Evolutionary conservation across 495 filamentous ascomycete species (phyloP), one percentile per base, ranked within the genome.

Genomic region (Trichocladium antarcticum): DNA sequence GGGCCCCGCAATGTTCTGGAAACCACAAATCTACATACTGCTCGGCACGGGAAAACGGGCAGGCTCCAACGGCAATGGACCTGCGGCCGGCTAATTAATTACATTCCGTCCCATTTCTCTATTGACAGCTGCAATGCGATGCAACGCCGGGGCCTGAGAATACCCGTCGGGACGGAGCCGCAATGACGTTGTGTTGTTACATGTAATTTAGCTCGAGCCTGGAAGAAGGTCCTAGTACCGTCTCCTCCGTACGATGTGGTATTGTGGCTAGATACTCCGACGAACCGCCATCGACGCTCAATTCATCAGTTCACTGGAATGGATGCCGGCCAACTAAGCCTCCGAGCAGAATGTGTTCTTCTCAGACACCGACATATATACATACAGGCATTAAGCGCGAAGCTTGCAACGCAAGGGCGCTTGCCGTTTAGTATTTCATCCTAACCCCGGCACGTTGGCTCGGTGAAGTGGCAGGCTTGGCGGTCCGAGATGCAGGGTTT

Each of bases 141-240:
- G 24, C 4, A n/a, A 50, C 6, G 31, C 45, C 38, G 36, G 39
- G 27, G 29, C 6, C 31, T 22, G 22, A 41, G 48, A 50, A 50
- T 46, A 54, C 29, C 42, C 52, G 52, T 54, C 47, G 52, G 47
- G 41, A 54, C 46, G 46, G 42, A 32, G 42, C 14, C 49, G 51
- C 51, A 42, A 34, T 27, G 42, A 38, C 24, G 24, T n/a, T n/a
- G n/a, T n/a, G n/a, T n/a, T n/a, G n/a, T n/a, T n/a, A n/a, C 4
- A 27, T 8, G 24, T 8, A 8, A 27, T 27, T 15, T 4, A n/a
- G 7, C 5, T 5, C 36, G 15, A 19, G 21, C 5, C 6, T 15
- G 14, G 6, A 7, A 12, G 22, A 28, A 15, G 21, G 22, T 28
- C 38, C n/a, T n/a, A n/a, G n/a, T n/a, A n/a, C n/a, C n/a, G n/a